These are phyloP conservation scores for Ailanthus altissimus DNA, from an alignment of 345 rosid genomes.

Conservation along the genomic window DNA sequence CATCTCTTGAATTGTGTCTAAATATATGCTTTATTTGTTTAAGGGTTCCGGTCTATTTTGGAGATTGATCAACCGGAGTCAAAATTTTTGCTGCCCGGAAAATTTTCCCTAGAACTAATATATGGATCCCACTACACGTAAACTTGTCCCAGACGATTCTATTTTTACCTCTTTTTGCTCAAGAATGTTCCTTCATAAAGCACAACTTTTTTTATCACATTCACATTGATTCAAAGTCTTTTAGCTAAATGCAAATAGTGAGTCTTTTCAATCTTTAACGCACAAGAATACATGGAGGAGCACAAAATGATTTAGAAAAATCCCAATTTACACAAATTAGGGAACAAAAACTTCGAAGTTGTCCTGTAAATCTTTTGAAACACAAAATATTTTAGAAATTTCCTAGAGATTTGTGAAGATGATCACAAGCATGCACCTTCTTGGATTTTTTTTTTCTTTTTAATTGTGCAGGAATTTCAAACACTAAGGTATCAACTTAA, in stretches of 20 bases:
- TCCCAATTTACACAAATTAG: too few relatives aligned
- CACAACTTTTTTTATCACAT: conserved; percentile 7
- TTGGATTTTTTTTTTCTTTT: neutral
- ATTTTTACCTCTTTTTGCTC: neutral
- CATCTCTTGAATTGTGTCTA: too few relatives aligned
- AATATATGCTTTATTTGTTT: neutral
- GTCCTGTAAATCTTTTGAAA: too few relatives aligned
- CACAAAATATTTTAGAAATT: too few relatives aligned
- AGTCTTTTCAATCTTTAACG: neutral
- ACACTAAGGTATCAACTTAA: too few relatives aligned
- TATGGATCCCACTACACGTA: neutral
- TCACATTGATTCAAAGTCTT: neutral
- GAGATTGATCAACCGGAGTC: neutral
- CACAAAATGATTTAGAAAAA: too few relatives aligned
- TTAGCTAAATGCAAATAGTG: neutral
- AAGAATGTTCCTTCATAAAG: conserved; percentile 7
- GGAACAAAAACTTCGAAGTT: too few relatives aligned
- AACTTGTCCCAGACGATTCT: neutral
- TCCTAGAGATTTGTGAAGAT: neutral
- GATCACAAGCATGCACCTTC: neutral
- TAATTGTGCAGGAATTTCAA: neutral
- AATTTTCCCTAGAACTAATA: neutral
- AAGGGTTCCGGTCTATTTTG: neutral
- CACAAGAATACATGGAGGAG: neutral
- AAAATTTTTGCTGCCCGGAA: neutral